phyloP scores from a whole-genome alignment of 2,329 filamentous ascomycete species.

The Ophiocordyceps camponoti-floridani region DNA sequence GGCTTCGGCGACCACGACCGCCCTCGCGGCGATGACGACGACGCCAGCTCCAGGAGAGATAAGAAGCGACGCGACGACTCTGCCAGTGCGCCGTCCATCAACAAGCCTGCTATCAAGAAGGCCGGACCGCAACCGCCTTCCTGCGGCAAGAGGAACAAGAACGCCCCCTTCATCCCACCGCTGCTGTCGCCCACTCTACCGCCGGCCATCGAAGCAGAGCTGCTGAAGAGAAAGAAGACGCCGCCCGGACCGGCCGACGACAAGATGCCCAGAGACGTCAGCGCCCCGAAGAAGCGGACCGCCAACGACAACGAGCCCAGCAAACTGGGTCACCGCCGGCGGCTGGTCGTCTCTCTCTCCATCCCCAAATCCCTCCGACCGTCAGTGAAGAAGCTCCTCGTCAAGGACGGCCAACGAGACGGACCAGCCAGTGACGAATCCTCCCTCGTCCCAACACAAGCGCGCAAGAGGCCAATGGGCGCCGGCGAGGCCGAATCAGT shows the following conservation, averaged over 20 bases:
- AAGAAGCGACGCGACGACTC: slow-evolving; percentile 11
- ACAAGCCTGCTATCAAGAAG: slow-evolving; percentile 7
- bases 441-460: slow-evolving; percentile 8
- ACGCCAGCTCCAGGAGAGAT: too few relatives aligned
- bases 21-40: slow-evolving; percentile 8
- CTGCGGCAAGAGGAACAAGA: slow-evolving; percentile 18
- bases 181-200: slow-evolving; percentile 39
- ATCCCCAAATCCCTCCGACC: slow-evolving; percentile 27
- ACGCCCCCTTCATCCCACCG: slow-evolving; percentile 22
- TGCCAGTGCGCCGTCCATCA: slow-evolving; percentile 10
- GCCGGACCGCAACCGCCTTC: slow-evolving; percentile 9
- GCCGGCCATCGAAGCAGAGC: slow-evolving; percentile 25
- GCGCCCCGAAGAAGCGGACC: slow-evolving; percentile 9
- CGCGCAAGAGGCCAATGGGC: slow-evolving; percentile 30
- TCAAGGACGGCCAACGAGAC: slow-evolving; percentile 10
- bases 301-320: slow-evolving; percentile 16
- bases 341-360: slow-evolving; percentile 26
- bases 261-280: slow-evolving; percentile 6
- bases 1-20: slow-evolving; percentile 20
- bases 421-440: slow-evolving; percentile 22
- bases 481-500: slow-evolving; percentile 16
- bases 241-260: slow-evolving; percentile 8
- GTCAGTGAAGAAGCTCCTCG: slow-evolving; percentile 18
- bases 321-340: slow-evolving; percentile 8
- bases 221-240: slow-evolving; percentile 14